phyloP scores from a whole-genome alignment of 441 rosid species.

The Brassica balearica region DNA sequence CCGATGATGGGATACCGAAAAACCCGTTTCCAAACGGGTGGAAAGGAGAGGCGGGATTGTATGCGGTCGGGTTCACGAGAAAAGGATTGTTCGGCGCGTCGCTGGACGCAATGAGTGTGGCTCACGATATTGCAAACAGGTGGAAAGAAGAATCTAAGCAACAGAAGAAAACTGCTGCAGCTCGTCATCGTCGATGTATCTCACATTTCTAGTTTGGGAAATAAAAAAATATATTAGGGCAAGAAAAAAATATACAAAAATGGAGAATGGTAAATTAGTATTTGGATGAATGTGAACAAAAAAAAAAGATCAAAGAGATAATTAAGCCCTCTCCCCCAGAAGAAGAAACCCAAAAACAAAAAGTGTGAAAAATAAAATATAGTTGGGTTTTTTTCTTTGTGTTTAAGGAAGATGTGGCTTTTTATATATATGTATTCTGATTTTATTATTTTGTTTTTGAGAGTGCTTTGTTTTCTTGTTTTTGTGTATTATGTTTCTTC shows the following conservation, averaged over 20 bases:
- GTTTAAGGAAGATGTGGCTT: conserved; percentile 8
- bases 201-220: conserved; percentile 58
- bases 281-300: too few relatives aligned
- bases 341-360: conserved; percentile 2
- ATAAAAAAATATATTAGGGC: neutral
- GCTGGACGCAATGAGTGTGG: conserved; percentile 64
- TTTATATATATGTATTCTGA: neutral
- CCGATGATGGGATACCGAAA: conserved; percentile 58
- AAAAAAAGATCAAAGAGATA: too few relatives aligned
- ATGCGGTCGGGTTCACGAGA: conserved; percentile 86
- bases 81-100: conserved; percentile 82
- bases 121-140: conserved; percentile 59
- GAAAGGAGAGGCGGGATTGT: conserved; percentile 74
- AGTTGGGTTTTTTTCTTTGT: neutral
- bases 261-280: neutral
- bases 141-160: conserved; percentile 86
- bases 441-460: neutral
- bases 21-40: conserved; percentile 80
- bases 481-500: conserved; percentile 2
- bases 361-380: conserved; percentile 10
- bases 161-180: conserved; percentile 51
- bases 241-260: neutral
- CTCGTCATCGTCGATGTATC: conserved; percentile 78
- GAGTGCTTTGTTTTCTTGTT: conserved; percentile 21
- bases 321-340: conserved; percentile 3